Evolutionary conservation across 306 rosid species (phyloP).

Genomic region (Rubus parviflorus): DNA sequence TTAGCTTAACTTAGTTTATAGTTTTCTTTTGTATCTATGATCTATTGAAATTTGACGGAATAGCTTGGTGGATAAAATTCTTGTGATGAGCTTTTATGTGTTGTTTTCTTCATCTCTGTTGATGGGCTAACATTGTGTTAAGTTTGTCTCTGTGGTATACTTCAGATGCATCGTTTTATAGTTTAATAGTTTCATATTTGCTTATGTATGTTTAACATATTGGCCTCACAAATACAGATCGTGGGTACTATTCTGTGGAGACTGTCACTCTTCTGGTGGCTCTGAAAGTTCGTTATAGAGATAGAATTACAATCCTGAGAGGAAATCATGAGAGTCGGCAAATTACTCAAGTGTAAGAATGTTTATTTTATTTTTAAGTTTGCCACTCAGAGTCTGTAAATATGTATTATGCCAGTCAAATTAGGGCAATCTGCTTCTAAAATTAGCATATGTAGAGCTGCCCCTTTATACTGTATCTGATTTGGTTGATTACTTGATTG

Average conservation of each 20-base stretch:
- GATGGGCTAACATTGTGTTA: not conserved
- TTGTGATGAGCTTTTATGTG: not conserved
- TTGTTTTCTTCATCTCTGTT: not conserved
- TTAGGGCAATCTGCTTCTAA: slow-evolving; percentile 4
- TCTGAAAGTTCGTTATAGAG: slow-evolving; percentile 94
- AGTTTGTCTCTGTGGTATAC: not conserved
- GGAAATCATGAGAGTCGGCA: slow-evolving; percentile 99
- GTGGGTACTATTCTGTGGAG: slow-evolving; percentile 86
- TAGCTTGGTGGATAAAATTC: not conserved
- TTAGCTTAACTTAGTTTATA: not conserved
- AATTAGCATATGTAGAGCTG: slow-evolving; percentile 19
- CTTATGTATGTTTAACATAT: slow-evolving; percentile 22
- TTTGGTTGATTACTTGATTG: slow-evolving; percentile 5
- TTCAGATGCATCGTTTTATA: not conserved
- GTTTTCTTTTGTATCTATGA: not conserved
- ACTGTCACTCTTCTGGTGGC: slow-evolving; percentile 95
- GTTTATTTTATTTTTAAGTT: slow-evolving; percentile 24
- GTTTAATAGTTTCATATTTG: slow-evolving; percentile 14
- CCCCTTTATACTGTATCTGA: not conserved
- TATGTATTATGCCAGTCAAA: too few species aligned
- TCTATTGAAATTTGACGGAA: not conserved
- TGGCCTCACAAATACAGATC: slow-evolving; percentile 50
- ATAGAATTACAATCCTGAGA: slow-evolving; percentile 96
- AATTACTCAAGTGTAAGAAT: slow-evolving; percentile 97
- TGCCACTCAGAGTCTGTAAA: not conserved